phyloP scores from a whole-genome alignment of 1,284 basidiomycete genomes.

The Rhodotorula glutinis region DNA sequence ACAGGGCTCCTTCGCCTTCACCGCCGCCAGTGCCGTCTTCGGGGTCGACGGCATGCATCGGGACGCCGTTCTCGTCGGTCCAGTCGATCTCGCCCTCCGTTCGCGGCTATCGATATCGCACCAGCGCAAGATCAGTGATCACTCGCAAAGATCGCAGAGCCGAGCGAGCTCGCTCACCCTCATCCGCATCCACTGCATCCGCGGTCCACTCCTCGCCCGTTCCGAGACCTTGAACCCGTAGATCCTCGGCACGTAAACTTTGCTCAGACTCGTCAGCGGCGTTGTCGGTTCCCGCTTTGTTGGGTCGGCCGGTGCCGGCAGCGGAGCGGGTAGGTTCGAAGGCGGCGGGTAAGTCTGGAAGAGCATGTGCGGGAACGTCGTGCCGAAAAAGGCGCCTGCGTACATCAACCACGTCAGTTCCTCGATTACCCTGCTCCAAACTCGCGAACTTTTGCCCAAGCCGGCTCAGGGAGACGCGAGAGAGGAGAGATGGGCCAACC shows the following conservation, averaged over 20 bases:
- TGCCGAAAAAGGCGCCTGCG: constrained; percentile 95
- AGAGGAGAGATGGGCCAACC: too few relatives aligned
- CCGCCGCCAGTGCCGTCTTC: neutral
- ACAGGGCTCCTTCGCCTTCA: constrained; percentile 32
- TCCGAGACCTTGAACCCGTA: constrained; percentile 69
- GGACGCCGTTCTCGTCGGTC: constrained; percentile 16
- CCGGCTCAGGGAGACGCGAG: too few relatives aligned
- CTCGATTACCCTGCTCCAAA: too few relatives aligned
- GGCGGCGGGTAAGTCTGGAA: constrained; percentile 77
- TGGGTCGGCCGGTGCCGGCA: constrained; percentile 12
- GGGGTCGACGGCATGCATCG: neutral
- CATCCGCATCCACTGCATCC: constrained; percentile 92
- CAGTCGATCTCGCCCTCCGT: constrained; percentile 39
- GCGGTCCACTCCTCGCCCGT: constrained; percentile 74
- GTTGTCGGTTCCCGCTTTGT: constrained; percentile 35
- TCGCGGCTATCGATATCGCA: too few relatives aligned
- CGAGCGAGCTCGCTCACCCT: constrained; percentile 58
- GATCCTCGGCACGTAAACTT: constrained; percentile 86
- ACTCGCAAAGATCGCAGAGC: neutral
- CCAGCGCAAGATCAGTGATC: too few relatives aligned
- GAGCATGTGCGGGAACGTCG: constrained; percentile 94
- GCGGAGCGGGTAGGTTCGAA: constrained; percentile 17
- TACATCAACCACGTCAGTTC: too few relatives aligned
- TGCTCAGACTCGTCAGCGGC: constrained; percentile 61
- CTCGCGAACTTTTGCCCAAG: too few relatives aligned